Evolutionary conservation across 345 rosid genomes (phyloP).

Genomic region (Brassica incana): DNA sequence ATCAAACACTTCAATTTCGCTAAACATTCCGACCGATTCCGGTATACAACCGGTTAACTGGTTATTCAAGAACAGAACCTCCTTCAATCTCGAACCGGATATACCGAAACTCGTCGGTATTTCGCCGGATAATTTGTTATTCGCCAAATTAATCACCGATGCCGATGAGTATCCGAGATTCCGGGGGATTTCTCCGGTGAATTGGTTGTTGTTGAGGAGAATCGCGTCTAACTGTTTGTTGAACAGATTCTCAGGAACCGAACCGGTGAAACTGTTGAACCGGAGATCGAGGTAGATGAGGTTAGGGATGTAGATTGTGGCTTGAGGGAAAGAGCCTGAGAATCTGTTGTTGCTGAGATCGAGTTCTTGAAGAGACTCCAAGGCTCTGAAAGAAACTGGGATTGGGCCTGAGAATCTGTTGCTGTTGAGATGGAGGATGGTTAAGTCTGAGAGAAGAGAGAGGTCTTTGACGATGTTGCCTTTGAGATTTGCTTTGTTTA

Average conservation of each 20-base stretch:
- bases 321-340: slow-evolving; percentile 67
- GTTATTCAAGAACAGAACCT: slow-evolving; percentile 59
- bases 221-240: slow-evolving; percentile 74
- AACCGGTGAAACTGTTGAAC: slow-evolving; percentile 76
- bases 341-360: slow-evolving; percentile 85
- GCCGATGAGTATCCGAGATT: slow-evolving; percentile 76
- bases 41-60: slow-evolving; percentile 85
- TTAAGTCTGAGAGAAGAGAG: slow-evolving; percentile 55
- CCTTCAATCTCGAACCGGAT: neutral
- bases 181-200: slow-evolving; percentile 63
- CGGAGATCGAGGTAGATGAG: slow-evolving; percentile 81
- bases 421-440: slow-evolving; percentile 74
- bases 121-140: slow-evolving; percentile 65
- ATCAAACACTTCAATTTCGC: slow-evolving; percentile 68
- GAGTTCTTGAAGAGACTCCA: slow-evolving; percentile 65
- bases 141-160: slow-evolving; percentile 76
- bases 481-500: slow-evolving; percentile 76
- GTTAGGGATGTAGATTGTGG: slow-evolving; percentile 53
- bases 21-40: slow-evolving; percentile 64
- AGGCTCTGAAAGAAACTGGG: slow-evolving; percentile 57
- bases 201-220: slow-evolving; percentile 76
- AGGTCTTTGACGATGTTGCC: slow-evolving; percentile 74
- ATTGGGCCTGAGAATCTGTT: slow-evolving; percentile 75
- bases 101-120: slow-evolving; percentile 62
- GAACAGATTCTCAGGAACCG: slow-evolving; percentile 72